Percentiles rank a stretch among this genome's conserved stretches.
These are phyloP conservation scores for Camelina sativa DNA, from an alignment of 345 rosid genomes.

Conservation along the genomic window DNA sequence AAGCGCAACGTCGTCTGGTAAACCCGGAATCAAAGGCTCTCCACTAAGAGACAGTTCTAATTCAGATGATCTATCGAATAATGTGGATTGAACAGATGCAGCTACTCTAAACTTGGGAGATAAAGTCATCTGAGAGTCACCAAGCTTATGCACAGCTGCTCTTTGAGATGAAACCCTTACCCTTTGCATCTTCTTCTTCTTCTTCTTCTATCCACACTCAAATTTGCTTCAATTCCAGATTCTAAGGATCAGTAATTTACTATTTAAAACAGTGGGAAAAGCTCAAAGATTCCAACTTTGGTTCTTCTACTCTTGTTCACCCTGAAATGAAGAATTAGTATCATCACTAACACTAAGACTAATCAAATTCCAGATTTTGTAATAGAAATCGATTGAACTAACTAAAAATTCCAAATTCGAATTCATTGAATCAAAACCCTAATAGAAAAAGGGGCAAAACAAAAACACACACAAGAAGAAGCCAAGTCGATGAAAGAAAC, in stretches of 20 bases:
- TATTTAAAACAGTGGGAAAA: not conserved
- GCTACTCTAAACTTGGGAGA: conserved; percentile 85
- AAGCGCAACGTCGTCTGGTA: conserved; percentile 85
- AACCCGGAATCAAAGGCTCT: conserved; percentile 81
- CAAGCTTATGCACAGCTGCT: conserved; percentile 81
- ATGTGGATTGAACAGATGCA: conserved; percentile 53
- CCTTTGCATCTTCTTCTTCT: conserved; percentile 69
- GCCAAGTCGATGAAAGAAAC: conserved; percentile 10
- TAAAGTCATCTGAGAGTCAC: conserved; percentile 84
- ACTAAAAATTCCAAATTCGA: conserved; percentile 3
- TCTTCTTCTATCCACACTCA: conserved; percentile 17
- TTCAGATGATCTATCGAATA: conserved; percentile 59
- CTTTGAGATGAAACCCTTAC: conserved; percentile 80
- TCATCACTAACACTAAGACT: conserved; percentile 23
- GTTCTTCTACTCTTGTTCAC: not conserved
- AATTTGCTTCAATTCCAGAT: conserved; percentile 8
- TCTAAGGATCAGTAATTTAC: not conserved
- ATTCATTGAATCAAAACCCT: conserved; percentile 23
- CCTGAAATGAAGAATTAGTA: conserved; percentile 31
- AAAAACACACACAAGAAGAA: not conserved
- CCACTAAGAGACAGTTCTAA: conserved; percentile 55
- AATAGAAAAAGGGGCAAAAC: conserved; percentile 16
- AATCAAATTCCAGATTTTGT: conserved; percentile 21
- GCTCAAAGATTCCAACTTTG: conserved; percentile 17
- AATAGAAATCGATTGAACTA: conserved; percentile 1